Evolutionary conservation across 2,329 filamentous ascomycete genomes (phyloP).

Genomic region (Dothistroma septosporum): DNA sequence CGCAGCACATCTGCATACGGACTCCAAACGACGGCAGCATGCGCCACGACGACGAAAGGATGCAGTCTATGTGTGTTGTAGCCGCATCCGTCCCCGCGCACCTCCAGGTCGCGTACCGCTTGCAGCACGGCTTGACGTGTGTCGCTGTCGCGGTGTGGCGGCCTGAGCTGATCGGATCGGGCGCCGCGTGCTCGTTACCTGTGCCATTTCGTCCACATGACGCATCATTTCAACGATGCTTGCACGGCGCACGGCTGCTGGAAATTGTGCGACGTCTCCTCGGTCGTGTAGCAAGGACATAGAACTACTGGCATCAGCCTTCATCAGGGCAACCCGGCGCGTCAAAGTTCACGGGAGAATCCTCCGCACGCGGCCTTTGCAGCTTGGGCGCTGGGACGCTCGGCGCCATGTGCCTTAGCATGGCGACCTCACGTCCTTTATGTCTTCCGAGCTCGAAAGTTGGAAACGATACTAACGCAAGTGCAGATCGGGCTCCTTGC

Average conservation of each 20-base stretch:
- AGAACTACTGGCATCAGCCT: background rate
- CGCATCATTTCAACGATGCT: background rate
- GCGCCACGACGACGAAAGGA: background rate
- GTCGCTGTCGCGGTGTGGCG: background rate
- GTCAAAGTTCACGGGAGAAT: background rate
- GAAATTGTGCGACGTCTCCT: background rate
- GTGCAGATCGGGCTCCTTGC: background rate
- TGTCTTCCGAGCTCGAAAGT: background rate
- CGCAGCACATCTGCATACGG: background rate
- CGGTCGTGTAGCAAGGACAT: background rate
- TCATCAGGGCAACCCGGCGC: background rate
- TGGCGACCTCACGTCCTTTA: background rate
- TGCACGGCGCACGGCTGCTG: background rate
- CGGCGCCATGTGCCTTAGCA: constrained; percentile 1
- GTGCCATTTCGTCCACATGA: background rate
- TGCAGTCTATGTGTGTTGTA: background rate
- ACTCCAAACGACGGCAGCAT: background rate
- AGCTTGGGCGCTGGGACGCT: background rate
- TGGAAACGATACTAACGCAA: background rate
- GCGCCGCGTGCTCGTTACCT: background rate
- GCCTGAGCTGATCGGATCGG: background rate
- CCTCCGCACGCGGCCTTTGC: background rate
- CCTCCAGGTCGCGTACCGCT: background rate
- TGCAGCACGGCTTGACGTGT: background rate
- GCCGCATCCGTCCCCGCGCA: background rate